Evolutionary conservation across 805 yeast species (phyloP).

Genomic region (Saccharomycopsis selenospora): DNA sequence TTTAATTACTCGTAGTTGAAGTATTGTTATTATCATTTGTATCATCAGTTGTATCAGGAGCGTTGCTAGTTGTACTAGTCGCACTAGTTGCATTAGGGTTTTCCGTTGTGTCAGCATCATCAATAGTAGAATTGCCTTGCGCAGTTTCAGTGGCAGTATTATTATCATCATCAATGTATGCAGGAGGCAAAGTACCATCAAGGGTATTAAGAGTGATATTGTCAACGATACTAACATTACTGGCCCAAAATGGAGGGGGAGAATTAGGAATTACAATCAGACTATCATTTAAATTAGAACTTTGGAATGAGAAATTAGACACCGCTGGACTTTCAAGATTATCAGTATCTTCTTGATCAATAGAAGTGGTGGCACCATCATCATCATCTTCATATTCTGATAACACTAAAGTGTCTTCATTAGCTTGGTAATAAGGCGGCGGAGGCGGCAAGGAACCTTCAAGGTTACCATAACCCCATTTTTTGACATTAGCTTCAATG

Average conservation of each 20-base stretch:
- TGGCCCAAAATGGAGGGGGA: constrained; percentile 22
- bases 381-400: constrained; percentile 40
- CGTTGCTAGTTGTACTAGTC: no score
- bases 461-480: constrained; percentile 89
- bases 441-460: constrained; percentile 89
- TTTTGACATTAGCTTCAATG: constrained; percentile 88
- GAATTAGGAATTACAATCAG: constrained; percentile 11
- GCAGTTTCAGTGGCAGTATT: neutral
- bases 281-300: neutral
- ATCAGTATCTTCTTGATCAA: constrained; percentile 29
- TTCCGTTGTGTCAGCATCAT: neutral
- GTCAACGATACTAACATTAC: constrained; percentile 15
- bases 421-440: constrained; percentile 80
- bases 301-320: neutral
- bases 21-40: neutral
- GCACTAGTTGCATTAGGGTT: no score
- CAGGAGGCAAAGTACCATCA: constrained; percentile 16
- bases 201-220: constrained; percentile 19
- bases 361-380: no score
- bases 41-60: no score
- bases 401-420: constrained; percentile 71
- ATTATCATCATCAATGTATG: constrained; percentile 5
- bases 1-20: no score
- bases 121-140: neutral
- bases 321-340: constrained; percentile 4